Conservation (phyloP, 1,284 basidiomycete species). For the Melampsora occidentalis region DNA sequence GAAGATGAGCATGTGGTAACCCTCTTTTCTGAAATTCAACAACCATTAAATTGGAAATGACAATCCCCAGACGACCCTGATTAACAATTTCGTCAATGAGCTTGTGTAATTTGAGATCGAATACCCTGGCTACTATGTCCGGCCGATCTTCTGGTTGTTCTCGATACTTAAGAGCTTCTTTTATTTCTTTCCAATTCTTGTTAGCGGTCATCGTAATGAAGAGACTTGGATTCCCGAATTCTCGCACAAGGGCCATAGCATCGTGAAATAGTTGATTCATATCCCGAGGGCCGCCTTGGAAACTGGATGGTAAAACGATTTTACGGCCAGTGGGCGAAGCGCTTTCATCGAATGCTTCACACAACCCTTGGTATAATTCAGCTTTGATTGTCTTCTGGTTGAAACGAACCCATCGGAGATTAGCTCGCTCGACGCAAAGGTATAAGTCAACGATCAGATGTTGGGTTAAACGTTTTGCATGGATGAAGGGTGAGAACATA, state of each 20-base stretch:
- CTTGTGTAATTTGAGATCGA: not conserved
- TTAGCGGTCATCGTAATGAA: slow-evolving; percentile 31
- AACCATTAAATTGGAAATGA: slow-evolving; percentile 4
- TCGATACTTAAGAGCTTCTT: not conserved
- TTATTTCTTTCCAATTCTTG: not conserved
- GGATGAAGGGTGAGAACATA: not conserved
- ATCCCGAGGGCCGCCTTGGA: not conserved
- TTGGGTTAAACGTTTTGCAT: not conserved
- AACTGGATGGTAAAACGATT: slow-evolving; percentile 8
- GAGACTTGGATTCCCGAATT: slow-evolving; percentile 18
- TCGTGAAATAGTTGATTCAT: slow-evolving; percentile 22
- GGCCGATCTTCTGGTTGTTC: too few species aligned
- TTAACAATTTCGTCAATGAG: not conserved
- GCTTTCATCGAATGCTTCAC: not conserved
- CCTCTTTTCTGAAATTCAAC: slow-evolving; percentile 25
- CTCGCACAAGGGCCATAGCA: not conserved
- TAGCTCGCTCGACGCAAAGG: slow-evolving; percentile 4
- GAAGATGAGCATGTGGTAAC: slow-evolving; percentile 5
- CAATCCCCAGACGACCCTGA: not conserved
- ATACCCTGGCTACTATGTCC: not conserved
- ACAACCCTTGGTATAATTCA: not conserved
- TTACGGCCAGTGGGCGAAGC: not conserved
- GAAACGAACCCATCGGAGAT: not conserved
- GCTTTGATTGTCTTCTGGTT: slow-evolving; percentile 6
- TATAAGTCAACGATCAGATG: not conserved